Percentiles rank a stretch among this genome's conserved stretches.
phyloP scores from a whole-genome alignment of 495 filamentous ascomycete species.

The Talaromyces ruber region DNA sequence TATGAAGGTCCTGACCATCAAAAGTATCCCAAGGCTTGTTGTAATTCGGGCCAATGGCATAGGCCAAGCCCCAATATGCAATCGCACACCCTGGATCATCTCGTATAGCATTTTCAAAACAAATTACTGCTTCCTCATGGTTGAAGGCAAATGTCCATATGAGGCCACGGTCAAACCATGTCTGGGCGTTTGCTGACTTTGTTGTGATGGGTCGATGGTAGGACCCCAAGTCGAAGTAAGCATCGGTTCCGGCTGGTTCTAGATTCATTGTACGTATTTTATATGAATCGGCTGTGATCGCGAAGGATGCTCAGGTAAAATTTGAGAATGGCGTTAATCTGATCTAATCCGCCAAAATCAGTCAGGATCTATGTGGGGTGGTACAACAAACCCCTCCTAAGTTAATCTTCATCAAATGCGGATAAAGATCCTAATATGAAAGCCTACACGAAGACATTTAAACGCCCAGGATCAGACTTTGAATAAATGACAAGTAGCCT shows the following conservation, averaged over 20 bases:
- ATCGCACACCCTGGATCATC: conserved; percentile 28
- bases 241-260: neutral
- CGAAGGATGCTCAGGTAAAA: neutral
- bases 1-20: conserved; percentile 45
- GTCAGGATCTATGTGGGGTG: neutral
- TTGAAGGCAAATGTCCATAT: conserved; percentile 30
- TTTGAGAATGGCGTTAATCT: neutral
- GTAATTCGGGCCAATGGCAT: conserved; percentile 60
- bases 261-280: neutral
- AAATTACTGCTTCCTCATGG: conserved; percentile 19
- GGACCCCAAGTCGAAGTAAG: conserved; percentile 48
- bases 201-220: conserved; percentile 39
- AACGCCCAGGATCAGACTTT: neutral
- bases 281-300: neutral
- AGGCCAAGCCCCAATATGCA: conserved; percentile 62
- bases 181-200: conserved; percentile 19
- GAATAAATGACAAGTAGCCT: neutral
- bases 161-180: conserved; percentile 29
- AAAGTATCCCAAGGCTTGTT: conserved; percentile 67
- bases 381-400: neutral
- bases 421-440: neutral
- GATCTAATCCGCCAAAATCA: neutral
- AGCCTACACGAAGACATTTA: neutral
- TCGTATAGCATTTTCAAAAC: conserved; percentile 8
- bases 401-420: neutral